These are phyloP conservation scores for Nicotiana noctiflora DNA, from an alignment of 257 asterid species.

Conservation along the genomic window DNA sequence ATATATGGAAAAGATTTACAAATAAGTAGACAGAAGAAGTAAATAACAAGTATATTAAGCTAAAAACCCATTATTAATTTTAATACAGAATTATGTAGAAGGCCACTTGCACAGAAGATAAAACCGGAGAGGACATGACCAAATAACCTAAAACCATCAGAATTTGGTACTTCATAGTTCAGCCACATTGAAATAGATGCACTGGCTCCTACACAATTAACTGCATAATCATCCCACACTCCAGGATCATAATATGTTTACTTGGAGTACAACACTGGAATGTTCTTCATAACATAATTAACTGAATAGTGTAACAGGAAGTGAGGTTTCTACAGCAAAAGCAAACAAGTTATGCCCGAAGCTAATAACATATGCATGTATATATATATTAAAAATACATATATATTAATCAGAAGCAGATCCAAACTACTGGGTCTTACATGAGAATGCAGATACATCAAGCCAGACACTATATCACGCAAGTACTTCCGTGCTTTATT, in stretches of 20 bases:
- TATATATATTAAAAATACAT: too few species aligned
- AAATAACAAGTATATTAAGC: too few species aligned
- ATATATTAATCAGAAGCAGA: not conserved
- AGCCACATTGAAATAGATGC: not conserved
- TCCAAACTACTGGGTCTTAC: slow-evolving; percentile 30
- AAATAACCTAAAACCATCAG: too few species aligned
- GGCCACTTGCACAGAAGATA: too few species aligned
- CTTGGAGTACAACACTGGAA: not conserved
- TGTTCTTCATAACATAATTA: not conserved
- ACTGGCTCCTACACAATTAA: not conserved
- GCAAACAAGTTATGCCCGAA: not conserved
- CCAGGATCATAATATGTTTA: not conserved
- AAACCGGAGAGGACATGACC: too few species aligned
- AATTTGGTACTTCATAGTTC: not conserved
- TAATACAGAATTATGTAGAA: too few species aligned
- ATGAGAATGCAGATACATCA: slow-evolving; percentile 97
- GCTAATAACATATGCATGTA: too few species aligned
- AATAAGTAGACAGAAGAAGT: too few species aligned
- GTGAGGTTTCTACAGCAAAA: not conserved
- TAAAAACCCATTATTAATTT: too few species aligned
- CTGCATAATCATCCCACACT: not conserved
- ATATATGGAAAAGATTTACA: too few species aligned
- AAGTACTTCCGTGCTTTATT: slow-evolving; percentile 61
- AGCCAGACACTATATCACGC: slow-evolving; percentile 81
- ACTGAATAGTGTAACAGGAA: not conserved